These are phyloP conservation scores for Arxiozyma heterogenica DNA, from an alignment of 1,139 yeast species.

Conservation along the genomic window DNA sequence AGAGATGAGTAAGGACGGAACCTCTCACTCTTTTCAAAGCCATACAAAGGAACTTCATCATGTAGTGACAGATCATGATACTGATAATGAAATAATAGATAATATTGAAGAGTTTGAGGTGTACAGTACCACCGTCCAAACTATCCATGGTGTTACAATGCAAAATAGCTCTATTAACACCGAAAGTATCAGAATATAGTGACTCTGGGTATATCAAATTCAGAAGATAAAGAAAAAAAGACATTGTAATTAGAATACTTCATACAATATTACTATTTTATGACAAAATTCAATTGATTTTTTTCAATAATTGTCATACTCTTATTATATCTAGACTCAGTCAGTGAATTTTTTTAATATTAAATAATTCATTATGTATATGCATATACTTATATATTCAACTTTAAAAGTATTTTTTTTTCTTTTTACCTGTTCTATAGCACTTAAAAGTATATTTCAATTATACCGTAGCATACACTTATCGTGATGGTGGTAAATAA, in stretches of 20 bases:
- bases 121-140: slow-evolving; percentile 3
- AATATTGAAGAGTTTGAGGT: background rate
- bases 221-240: background rate
- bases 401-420: background rate
- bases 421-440: background rate
- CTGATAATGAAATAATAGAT: background rate
- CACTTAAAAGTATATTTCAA: slow-evolving; percentile 21
- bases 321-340: background rate
- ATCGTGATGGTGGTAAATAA: slow-evolving; percentile 36
- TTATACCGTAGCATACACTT: slow-evolving; percentile 40
- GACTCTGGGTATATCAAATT: background rate
- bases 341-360: background rate
- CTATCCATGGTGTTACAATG: slow-evolving; percentile 11
- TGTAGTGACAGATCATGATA: background rate
- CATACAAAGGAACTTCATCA: background rate
- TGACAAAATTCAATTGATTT: too few species aligned
- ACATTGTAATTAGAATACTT: background rate
- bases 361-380: too few species aligned
- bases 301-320: background rate
- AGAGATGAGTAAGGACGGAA: background rate
- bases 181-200: slow-evolving; percentile 1
- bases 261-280: background rate
- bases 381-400: too few species aligned
- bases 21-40: background rate
- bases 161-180: slow-evolving; percentile 2